Conservation (phyloP, 2,329 filamentous ascomycete genomes). For the Penicillium sp. region DNA sequence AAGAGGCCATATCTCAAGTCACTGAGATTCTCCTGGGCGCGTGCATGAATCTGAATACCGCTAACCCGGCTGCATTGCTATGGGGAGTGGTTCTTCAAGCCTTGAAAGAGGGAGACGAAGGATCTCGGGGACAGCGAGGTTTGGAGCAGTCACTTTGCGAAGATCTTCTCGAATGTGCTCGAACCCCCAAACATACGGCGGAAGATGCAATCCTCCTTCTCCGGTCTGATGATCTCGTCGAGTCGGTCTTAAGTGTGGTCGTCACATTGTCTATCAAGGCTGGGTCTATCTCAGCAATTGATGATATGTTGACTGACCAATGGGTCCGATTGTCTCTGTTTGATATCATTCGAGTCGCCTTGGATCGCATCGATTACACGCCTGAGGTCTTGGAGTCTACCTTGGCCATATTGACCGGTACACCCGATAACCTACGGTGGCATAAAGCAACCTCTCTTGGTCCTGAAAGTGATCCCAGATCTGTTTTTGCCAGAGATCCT, state of each 20-base stretch:
- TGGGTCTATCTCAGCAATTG: slow-evolving; percentile 48
- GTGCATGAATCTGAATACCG: slow-evolving; percentile 57
- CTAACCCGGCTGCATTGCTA: slow-evolving; percentile 71
- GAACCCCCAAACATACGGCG: slow-evolving; percentile 35
- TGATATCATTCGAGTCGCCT: slow-evolving; percentile 67
- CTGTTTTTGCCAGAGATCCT: slow-evolving; percentile 57
- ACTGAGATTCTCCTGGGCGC: slow-evolving; percentile 68
- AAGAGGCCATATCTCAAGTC: slow-evolving; percentile 67
- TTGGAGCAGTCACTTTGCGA: slow-evolving; percentile 48
- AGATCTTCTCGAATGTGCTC: slow-evolving; percentile 47
- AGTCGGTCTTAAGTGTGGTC: slow-evolving; percentile 51
- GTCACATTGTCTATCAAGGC: slow-evolving; percentile 45
- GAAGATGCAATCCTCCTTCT: slow-evolving; percentile 51
- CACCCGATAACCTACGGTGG: slow-evolving; percentile 21
- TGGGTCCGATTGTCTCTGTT: slow-evolving; percentile 65
- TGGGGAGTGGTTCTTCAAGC: slow-evolving; percentile 66
- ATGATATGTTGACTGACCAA: slow-evolving; percentile 57
- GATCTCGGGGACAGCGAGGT: slow-evolving; percentile 29
- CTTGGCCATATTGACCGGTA: slow-evolving; percentile 60
- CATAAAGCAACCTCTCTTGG: slow-evolving; percentile 15
- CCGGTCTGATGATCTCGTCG: slow-evolving; percentile 46
- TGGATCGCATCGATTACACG: slow-evolving; percentile 68
- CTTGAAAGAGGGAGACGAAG: neutral
- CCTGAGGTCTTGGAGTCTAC: slow-evolving; percentile 67
- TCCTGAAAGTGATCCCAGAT: slow-evolving; percentile 40